Percentiles rank a stretch among this genome's conserved stretches.
Evolutionary conservation across 352 stramenopile species (phyloP).

Genomic region (Pythium phragmitis): DNA sequence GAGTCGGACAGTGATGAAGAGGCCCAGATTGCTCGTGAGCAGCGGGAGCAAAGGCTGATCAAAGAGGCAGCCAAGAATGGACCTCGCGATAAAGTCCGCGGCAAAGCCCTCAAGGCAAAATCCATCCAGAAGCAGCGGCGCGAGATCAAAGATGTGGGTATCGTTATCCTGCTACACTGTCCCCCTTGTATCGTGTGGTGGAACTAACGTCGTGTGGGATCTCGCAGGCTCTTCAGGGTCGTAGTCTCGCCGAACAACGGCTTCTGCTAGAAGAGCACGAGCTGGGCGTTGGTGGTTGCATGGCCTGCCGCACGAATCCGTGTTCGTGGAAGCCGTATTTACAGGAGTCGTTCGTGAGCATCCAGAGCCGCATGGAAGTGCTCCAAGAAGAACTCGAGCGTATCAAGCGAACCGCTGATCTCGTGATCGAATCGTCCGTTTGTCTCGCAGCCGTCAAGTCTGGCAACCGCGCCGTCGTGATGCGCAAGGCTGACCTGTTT

Average conservation of each 20-base stretch:
- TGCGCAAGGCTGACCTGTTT: constrained; percentile 72
- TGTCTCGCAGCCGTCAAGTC: constrained; percentile 69
- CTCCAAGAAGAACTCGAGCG: constrained; percentile 70
- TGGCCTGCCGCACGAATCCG: constrained; percentile 75
- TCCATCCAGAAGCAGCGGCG: constrained; percentile 71
- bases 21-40: constrained; percentile 56
- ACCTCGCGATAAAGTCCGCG: constrained; percentile 41
- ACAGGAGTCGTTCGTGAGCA: constrained; percentile 44
- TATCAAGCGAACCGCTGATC: constrained; percentile 56
- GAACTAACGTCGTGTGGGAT: constrained; percentile 7
- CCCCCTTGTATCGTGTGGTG: neutral
- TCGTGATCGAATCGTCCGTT: constrained; percentile 48
- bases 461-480: constrained; percentile 37
- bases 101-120: constrained; percentile 54
- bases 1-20: constrained; percentile 78
- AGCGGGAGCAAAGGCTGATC: constrained; percentile 31
- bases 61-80: constrained; percentile 35
- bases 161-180: neutral
- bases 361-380: constrained; percentile 58
- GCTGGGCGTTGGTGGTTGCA: constrained; percentile 72
- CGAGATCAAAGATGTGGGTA: constrained; percentile 61
- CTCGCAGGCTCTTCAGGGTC: constrained; percentile 37
- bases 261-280: constrained; percentile 62
- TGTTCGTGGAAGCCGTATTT: constrained; percentile 69
- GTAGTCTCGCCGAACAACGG: constrained; percentile 64